Evolutionary conservation across 164 flowering plant species (phyloP).

Genomic region (Sextonia rubra): DNA sequence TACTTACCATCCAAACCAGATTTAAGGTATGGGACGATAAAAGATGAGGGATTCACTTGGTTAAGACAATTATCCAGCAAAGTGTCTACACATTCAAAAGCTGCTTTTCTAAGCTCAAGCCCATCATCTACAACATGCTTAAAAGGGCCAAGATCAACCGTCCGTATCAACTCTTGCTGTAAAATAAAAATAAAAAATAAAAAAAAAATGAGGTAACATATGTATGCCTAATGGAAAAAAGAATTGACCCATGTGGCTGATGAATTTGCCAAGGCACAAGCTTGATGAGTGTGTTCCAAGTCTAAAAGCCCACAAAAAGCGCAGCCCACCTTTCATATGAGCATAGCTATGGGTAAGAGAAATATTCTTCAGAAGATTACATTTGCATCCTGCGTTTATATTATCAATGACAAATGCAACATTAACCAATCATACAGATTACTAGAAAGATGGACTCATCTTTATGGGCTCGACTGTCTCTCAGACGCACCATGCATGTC

Average conservation of each 20-base stretch:
- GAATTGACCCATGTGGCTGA: not conserved
- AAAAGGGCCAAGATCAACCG: conserved; percentile 99
- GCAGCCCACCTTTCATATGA: not conserved
- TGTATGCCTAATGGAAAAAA: no score
- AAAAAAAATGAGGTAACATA: no score
- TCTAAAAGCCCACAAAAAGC: not conserved
- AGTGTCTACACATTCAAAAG: conserved; percentile 98
- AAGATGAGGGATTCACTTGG: conserved; percentile 96
- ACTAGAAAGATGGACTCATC: no score
- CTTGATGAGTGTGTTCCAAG: not conserved
- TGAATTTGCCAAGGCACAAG: not conserved
- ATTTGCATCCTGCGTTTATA: no score
- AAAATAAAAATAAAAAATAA: conserved; percentile 12
- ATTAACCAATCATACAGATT: no score
- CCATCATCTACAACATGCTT: conserved; percentile 99
- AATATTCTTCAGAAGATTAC: no score
- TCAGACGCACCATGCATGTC: not conserved
- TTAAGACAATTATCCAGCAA: conserved; percentile 94
- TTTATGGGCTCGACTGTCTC: no score
- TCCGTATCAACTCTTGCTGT: conserved; percentile 96
- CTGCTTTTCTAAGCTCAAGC: conserved; percentile 95
- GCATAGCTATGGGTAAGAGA: no score
- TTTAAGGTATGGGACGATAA: conserved; percentile 91
- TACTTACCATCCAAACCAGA: conserved; percentile 92
- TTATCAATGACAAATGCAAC: no score